Base-by-base conservation (phyloP, 495 filamentous ascomycete genomes). In the Neurospora intermedia region DNA sequence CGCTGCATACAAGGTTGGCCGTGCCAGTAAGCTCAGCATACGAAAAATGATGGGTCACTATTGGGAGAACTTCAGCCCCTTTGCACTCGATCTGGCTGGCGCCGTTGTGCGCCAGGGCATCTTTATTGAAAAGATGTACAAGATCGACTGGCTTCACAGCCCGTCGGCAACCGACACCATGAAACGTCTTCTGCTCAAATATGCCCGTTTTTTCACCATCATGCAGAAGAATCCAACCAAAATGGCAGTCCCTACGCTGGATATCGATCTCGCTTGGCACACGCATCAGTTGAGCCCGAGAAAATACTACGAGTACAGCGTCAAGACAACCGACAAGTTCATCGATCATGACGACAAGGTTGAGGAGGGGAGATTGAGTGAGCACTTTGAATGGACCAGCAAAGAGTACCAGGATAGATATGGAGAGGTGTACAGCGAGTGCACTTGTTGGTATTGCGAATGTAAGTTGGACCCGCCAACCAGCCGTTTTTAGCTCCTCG, bases 381-480 rank as follows among this genome's bases (percentile, higher is more conserved):
- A 82, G 16, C 85, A 85, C 54, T 95, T 96, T 75, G 88, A 89
- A 77, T 93, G 91, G 90, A 97, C 94, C 0, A 87, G 83, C 79
- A 90, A 89, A 76, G 81, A 77, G 13, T 97, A 94, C 79, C 85
- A 90, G 75, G 87, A 89, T 43, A 83, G 81, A 20, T 89, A 85
- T 76, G 82, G 84, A 9, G 86, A 91, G 73, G 86, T 91, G 38
- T 97, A 96, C 80, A 91, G 87, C 40, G 91, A 93, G 80, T 97
- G 94, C 78, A 93, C 90, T 5, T 97, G 94, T 81, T 97, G 94
- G 93, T 94, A 94, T 79, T 97, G 94, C 82, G 93, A 96, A 77
- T 79, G 83, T 83, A 75, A 66, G 77, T 71, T 1, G 15, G 48
- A 59, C 16, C 15, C 23, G 69, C 13, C 8, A 69, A 69, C 13